Conservation (phyloP, 495 filamentous ascomycete genomes). For the Daldinia bambusicola region DNA sequence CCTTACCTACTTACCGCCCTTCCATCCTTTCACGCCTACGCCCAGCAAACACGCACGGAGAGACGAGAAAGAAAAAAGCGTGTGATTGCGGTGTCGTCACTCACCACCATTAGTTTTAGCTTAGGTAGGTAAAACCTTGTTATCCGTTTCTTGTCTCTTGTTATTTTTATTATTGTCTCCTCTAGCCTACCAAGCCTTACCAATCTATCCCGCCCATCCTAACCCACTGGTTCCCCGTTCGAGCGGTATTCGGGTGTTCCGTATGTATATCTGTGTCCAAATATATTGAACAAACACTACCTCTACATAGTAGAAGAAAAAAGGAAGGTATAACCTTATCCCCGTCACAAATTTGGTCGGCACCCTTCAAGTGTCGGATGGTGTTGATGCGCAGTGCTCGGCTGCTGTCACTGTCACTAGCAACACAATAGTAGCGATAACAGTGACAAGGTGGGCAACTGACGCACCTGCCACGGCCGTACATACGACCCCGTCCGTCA, state of each 20-base stretch:
- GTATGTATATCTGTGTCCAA: slow-evolving; percentile 24
- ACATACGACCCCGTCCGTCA: slow-evolving; percentile 17
- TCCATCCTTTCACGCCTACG: slow-evolving; percentile 27
- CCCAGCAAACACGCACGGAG: slow-evolving; percentile 32
- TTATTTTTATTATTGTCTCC: slow-evolving; percentile 8
- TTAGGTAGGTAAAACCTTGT: slow-evolving; percentile 43
- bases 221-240: slow-evolving; percentile 9
- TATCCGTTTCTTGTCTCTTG: slow-evolving; percentile 16
- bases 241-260: slow-evolving; percentile 19
- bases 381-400: slow-evolving; percentile 36
- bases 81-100: slow-evolving; percentile 28
- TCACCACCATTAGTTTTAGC: slow-evolving; percentile 34
- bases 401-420: slow-evolving; percentile 29
- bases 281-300: slow-evolving; percentile 1
- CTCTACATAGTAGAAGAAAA: background rate
- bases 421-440: slow-evolving; percentile 15
- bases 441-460: slow-evolving; percentile 22
- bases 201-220: slow-evolving; percentile 4
- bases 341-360: slow-evolving; percentile 23
- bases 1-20: slow-evolving; percentile 28
- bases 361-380: slow-evolving; percentile 36
- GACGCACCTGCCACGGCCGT: slow-evolving; percentile 25
- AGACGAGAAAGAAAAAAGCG: slow-evolving; percentile 11
- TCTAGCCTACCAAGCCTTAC: slow-evolving; percentile 4
- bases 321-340: slow-evolving; percentile 5